Conservation (phyloP, 352 stramenopile genomes). For the Pythium phragmiticola region DNA sequence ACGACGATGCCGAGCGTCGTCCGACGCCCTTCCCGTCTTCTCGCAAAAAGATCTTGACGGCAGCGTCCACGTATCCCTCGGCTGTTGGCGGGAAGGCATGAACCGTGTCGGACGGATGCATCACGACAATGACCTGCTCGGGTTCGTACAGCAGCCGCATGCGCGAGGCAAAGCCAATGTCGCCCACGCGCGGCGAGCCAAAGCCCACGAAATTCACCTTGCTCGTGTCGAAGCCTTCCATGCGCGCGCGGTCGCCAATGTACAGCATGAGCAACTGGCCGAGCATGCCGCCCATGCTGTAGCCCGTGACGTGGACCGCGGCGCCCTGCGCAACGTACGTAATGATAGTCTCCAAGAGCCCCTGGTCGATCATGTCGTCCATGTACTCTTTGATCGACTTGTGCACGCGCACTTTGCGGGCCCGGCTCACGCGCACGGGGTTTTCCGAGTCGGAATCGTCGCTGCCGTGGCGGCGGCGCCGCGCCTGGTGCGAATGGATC, state of each 20-base stretch:
- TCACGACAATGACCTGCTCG: slow-evolving; percentile 80
- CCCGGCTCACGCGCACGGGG: slow-evolving; percentile 54
- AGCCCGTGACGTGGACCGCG: slow-evolving; percentile 79
- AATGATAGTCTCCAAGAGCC: slow-evolving; percentile 70
- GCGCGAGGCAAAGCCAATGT: slow-evolving; percentile 74
- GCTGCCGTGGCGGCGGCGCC: slow-evolving; percentile 44
- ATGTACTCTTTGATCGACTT: slow-evolving; percentile 81
- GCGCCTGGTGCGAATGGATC: slow-evolving; percentile 48
- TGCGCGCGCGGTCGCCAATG: slow-evolving; percentile 70
- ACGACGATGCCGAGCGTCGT: slow-evolving; percentile 61
- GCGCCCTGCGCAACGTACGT: slow-evolving; percentile 72
- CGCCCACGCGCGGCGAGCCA: slow-evolving; percentile 73
- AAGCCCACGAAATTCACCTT: slow-evolving; percentile 87
- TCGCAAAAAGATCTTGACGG: slow-evolving; percentile 85
- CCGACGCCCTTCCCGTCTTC: slow-evolving; percentile 66
- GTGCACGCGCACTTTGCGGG: slow-evolving; percentile 67
- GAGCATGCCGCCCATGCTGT: slow-evolving; percentile 86
- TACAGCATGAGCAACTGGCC: slow-evolving; percentile 80
- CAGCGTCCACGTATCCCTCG: slow-evolving; percentile 75
- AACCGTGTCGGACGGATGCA: slow-evolving; percentile 81
- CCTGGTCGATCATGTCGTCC: slow-evolving; percentile 83
- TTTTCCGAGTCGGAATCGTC: slow-evolving; percentile 61
- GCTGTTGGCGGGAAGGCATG: slow-evolving; percentile 81
- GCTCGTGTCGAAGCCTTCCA: slow-evolving; percentile 66
- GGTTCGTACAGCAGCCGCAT: slow-evolving; percentile 74